Evolutionary conservation across 495 filamentous ascomycete species (phyloP).

Genomic region (Glonium stellatum): DNA sequence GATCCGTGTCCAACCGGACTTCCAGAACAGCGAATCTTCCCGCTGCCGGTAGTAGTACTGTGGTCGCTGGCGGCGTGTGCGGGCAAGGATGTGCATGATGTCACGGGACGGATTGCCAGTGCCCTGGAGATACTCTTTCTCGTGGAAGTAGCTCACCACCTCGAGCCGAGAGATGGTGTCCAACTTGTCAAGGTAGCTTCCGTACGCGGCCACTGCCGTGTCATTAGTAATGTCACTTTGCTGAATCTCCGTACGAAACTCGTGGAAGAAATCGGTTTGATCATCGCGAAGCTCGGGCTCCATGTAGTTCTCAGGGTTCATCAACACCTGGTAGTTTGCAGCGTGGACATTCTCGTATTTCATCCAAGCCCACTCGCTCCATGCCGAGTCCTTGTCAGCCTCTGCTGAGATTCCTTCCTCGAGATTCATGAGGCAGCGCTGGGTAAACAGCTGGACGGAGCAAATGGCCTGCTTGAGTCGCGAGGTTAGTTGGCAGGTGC

Average conservation of each 20-base stretch:
- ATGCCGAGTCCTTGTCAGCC: neutral
- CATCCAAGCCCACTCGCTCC: constrained; percentile 28
- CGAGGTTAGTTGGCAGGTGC: constrained; percentile 30
- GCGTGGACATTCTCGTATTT: constrained; percentile 30
- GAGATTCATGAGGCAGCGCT: constrained; percentile 38
- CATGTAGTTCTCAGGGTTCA: constrained; percentile 41
- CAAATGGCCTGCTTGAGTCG: constrained; percentile 39
- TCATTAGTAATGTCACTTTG: constrained; percentile 19
- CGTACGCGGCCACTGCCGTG: neutral
- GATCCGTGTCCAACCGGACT: neutral
- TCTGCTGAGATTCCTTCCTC: constrained; percentile 21
- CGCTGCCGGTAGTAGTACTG: neutral
- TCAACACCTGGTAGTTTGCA: constrained; percentile 38
- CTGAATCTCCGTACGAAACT: constrained; percentile 30
- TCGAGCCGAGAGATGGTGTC: neutral
- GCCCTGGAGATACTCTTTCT: neutral
- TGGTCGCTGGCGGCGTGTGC: neutral
- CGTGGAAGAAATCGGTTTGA: constrained; percentile 33
- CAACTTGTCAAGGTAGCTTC: neutral
- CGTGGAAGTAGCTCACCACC: neutral
- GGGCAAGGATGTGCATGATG: neutral
- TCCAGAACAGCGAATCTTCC: neutral
- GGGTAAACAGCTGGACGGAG: constrained; percentile 35
- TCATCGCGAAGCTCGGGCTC: constrained; percentile 37
- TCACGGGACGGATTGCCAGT: neutral